Base-by-base conservation (phyloP, 2,329 filamentous ascomycete species). In the Xylariaceae sp. region DNA sequence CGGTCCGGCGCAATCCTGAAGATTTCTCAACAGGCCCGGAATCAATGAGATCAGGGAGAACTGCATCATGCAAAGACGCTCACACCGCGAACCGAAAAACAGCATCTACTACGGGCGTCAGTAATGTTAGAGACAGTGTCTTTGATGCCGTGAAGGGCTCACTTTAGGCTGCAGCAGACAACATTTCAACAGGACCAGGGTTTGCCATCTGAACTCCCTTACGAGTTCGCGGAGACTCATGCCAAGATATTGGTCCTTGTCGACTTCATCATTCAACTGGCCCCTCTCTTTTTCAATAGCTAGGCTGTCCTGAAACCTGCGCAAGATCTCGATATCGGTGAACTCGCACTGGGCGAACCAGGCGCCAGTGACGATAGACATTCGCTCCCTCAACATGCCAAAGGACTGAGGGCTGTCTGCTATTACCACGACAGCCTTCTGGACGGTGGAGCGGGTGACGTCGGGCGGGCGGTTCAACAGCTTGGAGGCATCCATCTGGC, bases 321-420 rank as follows among this genome's bases (percentile, higher is more conserved):
- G 75, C 54, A 98, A 71, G 56, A 98, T 96, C 64, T 96, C 92
- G 38, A 85, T 77, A 64, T 97, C 92, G 22, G 85, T 83, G 62
- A 98, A 98, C 64, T 97, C 89, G 49, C 74, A 85, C 73, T 98
- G 93, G 50, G 86, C 88, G 68, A 98, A 98, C 93, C 93, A 98
- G 20, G 92, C 92, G 57, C 84, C 86, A 4, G 92, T 96, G 14
- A 98, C 91, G 23, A 95, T 83, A 39, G 87, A 86, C 53, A 98
- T 72, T 55, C 93, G 85, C 68, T 97, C 88, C 59, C 92, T 83
- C 64, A 98, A 72, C 71, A 93, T 87, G 45, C 90, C 91, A 66
- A 98, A 95, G 60, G 83, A 83, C 62, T 93, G 87, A 7, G 93
- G 93, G 52, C 82, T 89, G 67, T 96, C 88, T 44, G 88, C 90